These are phyloP conservation scores for Poa annua DNA, from an alignment of 176 grass and related monocot genomes.

Conservation along the genomic window DNA sequence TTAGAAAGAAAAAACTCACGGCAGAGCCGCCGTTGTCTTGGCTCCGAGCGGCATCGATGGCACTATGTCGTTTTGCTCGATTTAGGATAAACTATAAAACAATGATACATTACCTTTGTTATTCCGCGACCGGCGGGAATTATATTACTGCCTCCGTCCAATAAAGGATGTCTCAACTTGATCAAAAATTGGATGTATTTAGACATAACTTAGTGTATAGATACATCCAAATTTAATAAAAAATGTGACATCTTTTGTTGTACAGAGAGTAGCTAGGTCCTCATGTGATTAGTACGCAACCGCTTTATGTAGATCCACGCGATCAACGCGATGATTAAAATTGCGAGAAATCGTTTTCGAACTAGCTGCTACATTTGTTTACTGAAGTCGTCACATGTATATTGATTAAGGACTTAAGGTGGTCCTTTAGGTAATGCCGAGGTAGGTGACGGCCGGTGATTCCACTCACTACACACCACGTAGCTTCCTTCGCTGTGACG, in stretches of 20 bases:
- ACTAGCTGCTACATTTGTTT: neutral
- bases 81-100: constrained; percentile 16
- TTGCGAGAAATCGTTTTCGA: constrained; percentile 21
- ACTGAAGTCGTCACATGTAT: neutral
- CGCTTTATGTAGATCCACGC: constrained; percentile 36
- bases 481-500: neutral
- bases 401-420: neutral
- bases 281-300: neutral
- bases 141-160: too few species aligned
- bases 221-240: too few species aligned
- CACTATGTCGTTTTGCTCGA: constrained; percentile 11
- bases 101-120: neutral
- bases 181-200: too few species aligned
- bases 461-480: neutral
- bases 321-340: constrained; percentile 1
- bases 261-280: neutral
- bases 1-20: neutral
- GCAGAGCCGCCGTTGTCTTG: neutral
- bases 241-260: too few species aligned
- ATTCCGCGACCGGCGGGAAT: neutral
- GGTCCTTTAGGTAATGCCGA: constrained; percentile 21
- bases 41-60: neutral
- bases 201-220: too few species aligned
- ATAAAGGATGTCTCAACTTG: too few species aligned
- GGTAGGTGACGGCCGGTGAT: constrained; percentile 11